These are phyloP conservation scores for Aspergillus biplanus DNA, from an alignment of 495 filamentous ascomycete genomes.

Conservation along the genomic window DNA sequence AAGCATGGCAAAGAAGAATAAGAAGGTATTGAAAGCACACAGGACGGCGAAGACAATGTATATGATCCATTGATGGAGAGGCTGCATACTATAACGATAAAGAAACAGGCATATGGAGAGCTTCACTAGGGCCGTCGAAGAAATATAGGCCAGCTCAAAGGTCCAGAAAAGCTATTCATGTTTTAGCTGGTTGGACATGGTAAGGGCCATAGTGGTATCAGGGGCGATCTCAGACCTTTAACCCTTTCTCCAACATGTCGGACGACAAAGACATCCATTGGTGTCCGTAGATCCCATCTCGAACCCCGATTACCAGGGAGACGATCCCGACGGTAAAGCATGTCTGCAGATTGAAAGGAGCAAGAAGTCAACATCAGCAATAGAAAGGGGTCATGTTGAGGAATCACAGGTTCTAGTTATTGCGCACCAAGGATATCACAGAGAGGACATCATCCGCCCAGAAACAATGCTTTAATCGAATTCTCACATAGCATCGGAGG, in stretches of 20 bases:
- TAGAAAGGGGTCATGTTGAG: not conserved
- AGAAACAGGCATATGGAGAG: constrained; percentile 7
- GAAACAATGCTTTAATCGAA: constrained; percentile 4
- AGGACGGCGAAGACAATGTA: constrained; percentile 2
- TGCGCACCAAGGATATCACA: constrained; percentile 5
- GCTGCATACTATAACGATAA: constrained; percentile 1
- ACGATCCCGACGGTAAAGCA: not conserved
- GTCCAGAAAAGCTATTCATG: constrained; percentile 1
- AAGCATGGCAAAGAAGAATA: constrained; percentile 3
- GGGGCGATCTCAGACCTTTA: not conserved
- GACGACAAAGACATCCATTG: not conserved
- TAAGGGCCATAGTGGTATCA: not conserved
- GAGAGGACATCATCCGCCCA: constrained; percentile 9
- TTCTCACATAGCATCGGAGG: constrained; percentile 11
- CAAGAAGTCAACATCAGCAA: not conserved
- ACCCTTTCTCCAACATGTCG: constrained; percentile 1
- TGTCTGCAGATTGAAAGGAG: not conserved
- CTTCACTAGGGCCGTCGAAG: not conserved
- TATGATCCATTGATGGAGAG: constrained; percentile 9
- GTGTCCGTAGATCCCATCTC: constrained; percentile 2
- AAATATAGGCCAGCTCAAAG: not conserved
- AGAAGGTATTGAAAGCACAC: not conserved
- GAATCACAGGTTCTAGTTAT: not conserved
- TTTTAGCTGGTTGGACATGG: not conserved
- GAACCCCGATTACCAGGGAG: not conserved